A percentile compares a stretch with the other conserved stretches of the same genome.
These are phyloP conservation scores for Lecanicillium sp. DNA, from an alignment of 2,329 filamentous ascomycete genomes.

Conservation along the genomic window DNA sequence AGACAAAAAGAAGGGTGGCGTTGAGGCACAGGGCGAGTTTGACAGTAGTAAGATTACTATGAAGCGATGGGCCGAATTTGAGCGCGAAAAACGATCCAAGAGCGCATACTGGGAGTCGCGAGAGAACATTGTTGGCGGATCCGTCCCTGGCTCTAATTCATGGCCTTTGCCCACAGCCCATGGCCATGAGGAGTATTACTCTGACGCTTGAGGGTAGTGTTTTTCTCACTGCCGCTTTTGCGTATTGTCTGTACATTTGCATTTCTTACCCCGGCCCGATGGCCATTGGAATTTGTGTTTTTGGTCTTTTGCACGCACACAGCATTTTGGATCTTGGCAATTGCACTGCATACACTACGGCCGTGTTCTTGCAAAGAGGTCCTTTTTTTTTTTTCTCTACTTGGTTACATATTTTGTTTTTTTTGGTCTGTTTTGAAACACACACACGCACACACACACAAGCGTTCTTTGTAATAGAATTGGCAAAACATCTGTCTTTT, in stretches of 20 bases:
- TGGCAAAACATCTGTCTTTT: too few relatives aligned
- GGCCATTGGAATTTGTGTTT: neutral
- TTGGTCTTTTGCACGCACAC: slow-evolving; percentile 1
- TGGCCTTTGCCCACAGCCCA: slow-evolving; percentile 24
- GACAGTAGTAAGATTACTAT: slow-evolving; percentile 99
- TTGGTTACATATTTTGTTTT: neutral
- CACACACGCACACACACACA: neutral
- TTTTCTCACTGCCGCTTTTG: neutral
- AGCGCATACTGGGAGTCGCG: slow-evolving; percentile 43
- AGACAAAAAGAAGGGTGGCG: slow-evolving; percentile 80
- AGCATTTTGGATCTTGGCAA: neutral
- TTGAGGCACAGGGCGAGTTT: slow-evolving; percentile 90
- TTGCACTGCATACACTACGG: neutral
- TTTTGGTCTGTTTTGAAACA: neutral
- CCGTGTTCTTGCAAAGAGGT: slow-evolving; percentile 1
- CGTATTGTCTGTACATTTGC: too few relatives aligned
- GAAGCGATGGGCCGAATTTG: slow-evolving; percentile 98
- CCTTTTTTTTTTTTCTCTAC: neutral
- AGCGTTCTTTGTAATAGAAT: too few relatives aligned
- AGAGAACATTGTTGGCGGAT: slow-evolving; percentile 37
- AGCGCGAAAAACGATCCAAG: slow-evolving; percentile 51
- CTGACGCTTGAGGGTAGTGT: slow-evolving; percentile 33
- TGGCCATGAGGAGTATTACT: slow-evolving; percentile 45
- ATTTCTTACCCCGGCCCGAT: neutral
- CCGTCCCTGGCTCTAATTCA: slow-evolving; percentile 11